Evolutionary conservation across 2,329 filamentous ascomycete species (phyloP).

Genomic region (Colletotrichum filicis): DNA sequence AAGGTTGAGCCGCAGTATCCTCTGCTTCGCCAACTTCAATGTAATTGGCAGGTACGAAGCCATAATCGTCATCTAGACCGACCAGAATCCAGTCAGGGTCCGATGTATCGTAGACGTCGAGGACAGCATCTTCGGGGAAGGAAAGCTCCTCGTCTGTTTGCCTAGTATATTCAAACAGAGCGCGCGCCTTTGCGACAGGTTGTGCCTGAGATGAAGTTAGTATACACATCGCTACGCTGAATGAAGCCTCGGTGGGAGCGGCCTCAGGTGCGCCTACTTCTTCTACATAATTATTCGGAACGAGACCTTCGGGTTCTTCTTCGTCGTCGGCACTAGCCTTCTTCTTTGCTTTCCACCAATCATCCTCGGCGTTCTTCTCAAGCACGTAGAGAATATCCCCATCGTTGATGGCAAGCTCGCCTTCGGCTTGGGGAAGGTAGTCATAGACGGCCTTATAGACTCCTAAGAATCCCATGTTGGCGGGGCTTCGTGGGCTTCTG

Average conservation of each 20-base stretch:
- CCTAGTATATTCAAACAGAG: constrained; percentile 97
- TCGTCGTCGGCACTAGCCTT: constrained; percentile 85
- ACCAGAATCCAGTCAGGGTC: constrained; percentile 98
- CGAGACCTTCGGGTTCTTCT: constrained; percentile 88
- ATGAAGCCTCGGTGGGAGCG: background rate
- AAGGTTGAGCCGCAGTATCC: constrained; percentile 47
- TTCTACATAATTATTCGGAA: constrained; percentile 96
- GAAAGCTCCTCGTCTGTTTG: constrained; percentile 98
- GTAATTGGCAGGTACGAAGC: constrained; percentile 96
- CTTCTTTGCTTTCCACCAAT: constrained; percentile 98
- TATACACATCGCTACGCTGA: background rate
- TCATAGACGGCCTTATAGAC: constrained; percentile 93
- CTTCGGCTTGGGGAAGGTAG: constrained; percentile 87
- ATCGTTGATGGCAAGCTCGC: constrained; percentile 85
- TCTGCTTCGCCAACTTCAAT: constrained; percentile 75
- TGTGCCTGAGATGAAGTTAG: constrained; percentile 56
- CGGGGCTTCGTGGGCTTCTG: no score
- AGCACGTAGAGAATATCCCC: constrained; percentile 90
- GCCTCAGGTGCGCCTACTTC: constrained; percentile 65
- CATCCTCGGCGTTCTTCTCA: constrained; percentile 80
- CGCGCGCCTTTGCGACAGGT: constrained; percentile 75
- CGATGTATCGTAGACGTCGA: constrained; percentile 88
- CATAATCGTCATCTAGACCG: constrained; percentile 84
- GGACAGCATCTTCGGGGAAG: constrained; percentile 86
- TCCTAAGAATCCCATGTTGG: constrained; percentile 86